A percentile compares a stretch with the other conserved stretches of the same genome.
Conservation (phyloP, 768 basidiomycete genomes). For the Lentinula boryana region DNA sequence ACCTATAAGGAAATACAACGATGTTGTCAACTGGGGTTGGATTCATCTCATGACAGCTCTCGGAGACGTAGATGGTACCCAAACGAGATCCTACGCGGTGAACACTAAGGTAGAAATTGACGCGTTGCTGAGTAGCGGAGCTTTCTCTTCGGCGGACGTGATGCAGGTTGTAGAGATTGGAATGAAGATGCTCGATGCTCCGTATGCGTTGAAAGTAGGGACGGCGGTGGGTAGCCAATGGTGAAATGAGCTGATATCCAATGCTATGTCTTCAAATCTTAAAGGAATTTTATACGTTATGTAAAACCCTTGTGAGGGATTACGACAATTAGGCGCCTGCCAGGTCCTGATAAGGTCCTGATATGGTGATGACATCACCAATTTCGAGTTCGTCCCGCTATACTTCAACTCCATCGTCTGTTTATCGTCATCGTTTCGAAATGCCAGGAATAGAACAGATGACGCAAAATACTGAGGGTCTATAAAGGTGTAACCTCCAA, state of each 20-base stretch:
- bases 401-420: too few species aligned
- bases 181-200: constrained; percentile 71
- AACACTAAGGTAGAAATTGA: constrained; percentile 61
- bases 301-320: too few species aligned
- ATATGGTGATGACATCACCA: background rate
- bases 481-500: too few species aligned
- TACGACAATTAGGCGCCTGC: too few species aligned
- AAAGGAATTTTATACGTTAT: too few species aligned
- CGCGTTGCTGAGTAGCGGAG: constrained; percentile 52
- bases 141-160: constrained; percentile 57
- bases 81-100: constrained; percentile 60
- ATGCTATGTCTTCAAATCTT: too few species aligned
- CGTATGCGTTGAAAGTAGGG: constrained; percentile 38
- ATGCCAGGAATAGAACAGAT: too few species aligned
- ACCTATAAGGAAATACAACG: constrained; percentile 66
- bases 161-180: constrained; percentile 79
- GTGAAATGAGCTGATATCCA: background rate
- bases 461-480: too few species aligned
- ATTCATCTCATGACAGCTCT: constrained; percentile 52
- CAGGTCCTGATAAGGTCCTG: too few species aligned
- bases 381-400: too few species aligned
- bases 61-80: constrained; percentile 43
- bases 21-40: constrained; percentile 79
- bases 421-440: too few species aligned
- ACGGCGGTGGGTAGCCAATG: background rate